Base-by-base conservation (phyloP, 345 rosid species). In the Bruguiera sexangula region DNA sequence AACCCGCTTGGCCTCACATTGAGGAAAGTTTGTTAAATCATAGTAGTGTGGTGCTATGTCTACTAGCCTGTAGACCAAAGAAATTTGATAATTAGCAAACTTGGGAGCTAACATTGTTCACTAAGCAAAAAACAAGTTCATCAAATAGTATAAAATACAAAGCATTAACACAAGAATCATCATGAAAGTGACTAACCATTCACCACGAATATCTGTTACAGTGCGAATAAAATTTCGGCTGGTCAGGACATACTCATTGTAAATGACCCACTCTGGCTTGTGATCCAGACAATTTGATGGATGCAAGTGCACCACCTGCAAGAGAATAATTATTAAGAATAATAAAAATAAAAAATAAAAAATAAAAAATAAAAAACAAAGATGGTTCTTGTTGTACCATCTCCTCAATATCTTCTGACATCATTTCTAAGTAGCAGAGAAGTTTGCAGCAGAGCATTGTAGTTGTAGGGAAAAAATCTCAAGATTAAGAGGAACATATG, bases 191-290 rank as follows among this genome's bases (percentile, higher is more conserved):
- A 83, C 83, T 74, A 69, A 89, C 99, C 98, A 92, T 81, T 96
- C 99, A 62, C 98, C 98, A 29, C 96, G 96, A 54, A 92, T 81
- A 75, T 92, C 97, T 30, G 92, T 85, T 71, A 92, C 98, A 20
- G 97, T 95, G 6, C 98, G 89, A 30, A 95, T 95, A 68, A 87
- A 92, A 79, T 90, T 95, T 81, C 96, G 78, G 76, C 85, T 92
- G 60, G 71, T 68, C 18, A 68, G 64, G 3, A 68, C 71, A 1
- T 21, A 27, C 55, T 68, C 71, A 29, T 68, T 16, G 37, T 68
- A 68, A 37, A 68, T 26, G 24, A 68, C 64, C 71, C 71, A 68
- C 55, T 39, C 34, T 37, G 71, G 71, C 64, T 57, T 36, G 31
- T 68, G 63, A 39, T 27, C 63, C 16, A 36, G 63, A 21, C 63